A percentile compares a stretch with the other conserved stretches of the same genome.
phyloP scores from a whole-genome alignment of 2,329 filamentous ascomycete species.

The Aspergillus caelatus region DNA sequence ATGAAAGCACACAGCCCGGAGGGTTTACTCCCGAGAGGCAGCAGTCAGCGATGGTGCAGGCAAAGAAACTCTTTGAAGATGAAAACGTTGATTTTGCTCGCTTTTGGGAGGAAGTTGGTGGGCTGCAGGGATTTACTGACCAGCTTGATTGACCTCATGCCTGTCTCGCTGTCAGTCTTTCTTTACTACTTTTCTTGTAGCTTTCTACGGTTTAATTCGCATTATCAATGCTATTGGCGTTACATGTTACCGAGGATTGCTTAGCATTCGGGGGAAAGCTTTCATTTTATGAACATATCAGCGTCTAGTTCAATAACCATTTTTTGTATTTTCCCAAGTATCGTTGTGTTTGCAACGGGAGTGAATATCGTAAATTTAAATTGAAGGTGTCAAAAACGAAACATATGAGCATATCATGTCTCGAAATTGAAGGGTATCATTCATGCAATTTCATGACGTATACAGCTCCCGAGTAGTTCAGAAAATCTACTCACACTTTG shows the following conservation, averaged over 20 bases:
- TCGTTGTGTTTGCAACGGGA: background rate
- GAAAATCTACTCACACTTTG: background rate
- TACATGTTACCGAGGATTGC: background rate
- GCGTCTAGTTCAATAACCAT: background rate
- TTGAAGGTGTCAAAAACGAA: background rate
- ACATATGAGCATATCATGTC: constrained; percentile 2
- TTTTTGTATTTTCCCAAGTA: background rate
- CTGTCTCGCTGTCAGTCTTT: background rate
- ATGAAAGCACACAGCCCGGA: constrained; percentile 75
- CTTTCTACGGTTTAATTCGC: background rate
- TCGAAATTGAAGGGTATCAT: constrained; percentile 24
- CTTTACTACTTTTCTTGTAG: background rate
- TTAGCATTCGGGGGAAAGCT: background rate
- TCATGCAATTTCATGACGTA: constrained; percentile 15
- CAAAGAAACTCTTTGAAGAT: constrained; percentile 72
- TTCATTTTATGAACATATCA: background rate
- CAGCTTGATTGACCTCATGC: constrained; percentile 38
- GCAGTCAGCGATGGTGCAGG: constrained; percentile 70
- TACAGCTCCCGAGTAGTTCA: background rate
- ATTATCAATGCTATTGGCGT: background rate
- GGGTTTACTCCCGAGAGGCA: constrained; percentile 78
- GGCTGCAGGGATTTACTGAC: constrained; percentile 59
- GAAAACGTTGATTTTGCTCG: constrained; percentile 81
- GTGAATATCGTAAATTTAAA: background rate
- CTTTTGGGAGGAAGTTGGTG: constrained; percentile 73